A percentile compares a stretch with the other conserved stretches of the same genome.
Evolutionary conservation across 2,329 filamentous ascomycete genomes (phyloP).

Genomic region (Arthrobotrys sinensis): DNA sequence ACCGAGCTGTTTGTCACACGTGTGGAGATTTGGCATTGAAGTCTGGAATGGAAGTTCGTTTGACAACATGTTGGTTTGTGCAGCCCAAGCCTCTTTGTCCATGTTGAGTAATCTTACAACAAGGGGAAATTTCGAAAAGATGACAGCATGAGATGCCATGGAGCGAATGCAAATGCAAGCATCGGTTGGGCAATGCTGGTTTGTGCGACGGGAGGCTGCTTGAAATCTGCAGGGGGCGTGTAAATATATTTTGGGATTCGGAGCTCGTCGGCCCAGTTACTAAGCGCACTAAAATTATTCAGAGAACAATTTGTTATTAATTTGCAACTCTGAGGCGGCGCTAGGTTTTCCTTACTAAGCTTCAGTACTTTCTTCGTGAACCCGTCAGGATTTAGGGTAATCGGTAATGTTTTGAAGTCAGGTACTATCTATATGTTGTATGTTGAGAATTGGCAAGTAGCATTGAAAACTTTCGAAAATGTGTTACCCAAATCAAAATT

Average conservation of each 20-base stretch:
- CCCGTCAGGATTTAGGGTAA: no score
- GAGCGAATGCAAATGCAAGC: not conserved
- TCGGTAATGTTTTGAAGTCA: no score
- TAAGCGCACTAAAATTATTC: not conserved
- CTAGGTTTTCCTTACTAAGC: no score
- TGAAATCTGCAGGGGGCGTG: conserved; percentile 6
- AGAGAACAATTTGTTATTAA: not conserved
- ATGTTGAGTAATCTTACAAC: conserved; percentile 45
- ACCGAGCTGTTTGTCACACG: not conserved
- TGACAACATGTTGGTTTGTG: conserved; percentile 12
- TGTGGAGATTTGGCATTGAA: conserved; percentile 26
- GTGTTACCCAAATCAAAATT: no score
- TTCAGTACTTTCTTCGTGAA: no score
- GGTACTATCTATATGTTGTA: no score
- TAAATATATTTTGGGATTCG: conserved; percentile 7
- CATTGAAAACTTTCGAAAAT: no score
- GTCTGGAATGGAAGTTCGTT: conserved; percentile 14
- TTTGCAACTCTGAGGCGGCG: no score
- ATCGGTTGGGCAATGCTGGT: conserved; percentile 19
- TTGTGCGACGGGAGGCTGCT: conserved; percentile 38
- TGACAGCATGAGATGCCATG: conserved; percentile 21
- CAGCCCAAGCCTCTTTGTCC: conserved; percentile 26
- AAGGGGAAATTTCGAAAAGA: conserved; percentile 12
- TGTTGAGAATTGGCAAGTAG: no score
- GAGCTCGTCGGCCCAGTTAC: conserved; percentile 4